These are phyloP conservation scores for Scedosporium aurantiacum DNA, from an alignment of 2,329 filamentous ascomycete species.

Conservation along the genomic window DNA sequence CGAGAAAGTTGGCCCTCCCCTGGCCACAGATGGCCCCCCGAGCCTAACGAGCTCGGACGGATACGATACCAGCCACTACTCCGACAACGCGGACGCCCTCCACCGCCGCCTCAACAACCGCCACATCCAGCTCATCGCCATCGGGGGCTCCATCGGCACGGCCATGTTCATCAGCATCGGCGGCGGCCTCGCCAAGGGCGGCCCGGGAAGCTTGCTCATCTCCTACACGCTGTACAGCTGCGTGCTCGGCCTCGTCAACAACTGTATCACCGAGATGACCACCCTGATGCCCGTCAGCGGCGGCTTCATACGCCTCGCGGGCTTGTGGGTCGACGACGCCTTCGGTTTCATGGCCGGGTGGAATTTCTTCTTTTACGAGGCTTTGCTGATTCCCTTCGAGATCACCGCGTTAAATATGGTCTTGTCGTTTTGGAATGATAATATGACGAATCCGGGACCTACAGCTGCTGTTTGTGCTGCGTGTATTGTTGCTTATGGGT, in stretches of 20 bases:
- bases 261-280: constrained; percentile 54
- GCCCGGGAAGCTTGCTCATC: constrained; percentile 41
- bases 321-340: constrained; percentile 56
- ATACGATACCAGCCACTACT: background rate
- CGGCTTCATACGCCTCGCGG: constrained; percentile 53
- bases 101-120: constrained; percentile 43
- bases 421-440: constrained; percentile 27
- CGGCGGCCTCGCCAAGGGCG: constrained; percentile 34
- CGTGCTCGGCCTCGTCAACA: constrained; percentile 46
- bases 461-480: constrained; percentile 62
- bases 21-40: background rate
- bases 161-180: constrained; percentile 53
- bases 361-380: constrained; percentile 35
- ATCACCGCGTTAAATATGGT: constrained; percentile 31
- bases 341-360: constrained; percentile 42
- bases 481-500: constrained; percentile 12
- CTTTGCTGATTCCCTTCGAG: constrained; percentile 31
- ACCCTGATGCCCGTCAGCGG: constrained; percentile 51
- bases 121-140: constrained; percentile 47
- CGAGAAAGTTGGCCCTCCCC: background rate
- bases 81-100: constrained; percentile 21
- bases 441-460: constrained; percentile 53
- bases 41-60: background rate
- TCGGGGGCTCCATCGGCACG: constrained; percentile 47
- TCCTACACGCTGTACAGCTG: constrained; percentile 42